These are phyloP conservation scores for Diaporthe humulicola DNA, from an alignment of 2,329 filamentous ascomycete genomes.

Conservation along the genomic window DNA sequence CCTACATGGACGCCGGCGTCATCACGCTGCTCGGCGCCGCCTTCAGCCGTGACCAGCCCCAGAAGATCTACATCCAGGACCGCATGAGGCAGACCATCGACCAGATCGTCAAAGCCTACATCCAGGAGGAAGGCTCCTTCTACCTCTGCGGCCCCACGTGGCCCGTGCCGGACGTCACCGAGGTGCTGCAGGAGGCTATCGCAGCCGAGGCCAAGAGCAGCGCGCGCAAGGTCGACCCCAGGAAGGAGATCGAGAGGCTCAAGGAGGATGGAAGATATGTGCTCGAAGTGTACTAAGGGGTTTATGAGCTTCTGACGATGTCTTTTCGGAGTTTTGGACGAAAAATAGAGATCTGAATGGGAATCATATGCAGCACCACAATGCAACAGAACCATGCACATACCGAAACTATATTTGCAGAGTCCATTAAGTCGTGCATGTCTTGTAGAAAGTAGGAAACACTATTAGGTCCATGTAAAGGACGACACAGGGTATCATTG, in stretches of 20 bases:
- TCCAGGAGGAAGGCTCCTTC: conserved; percentile 89
- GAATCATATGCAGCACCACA: not conserved
- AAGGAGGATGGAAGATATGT: conserved; percentile 97
- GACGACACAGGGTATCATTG: not conserved
- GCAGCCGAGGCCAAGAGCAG: conserved; percentile 76
- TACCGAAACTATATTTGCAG: not conserved
- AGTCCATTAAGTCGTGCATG: not conserved
- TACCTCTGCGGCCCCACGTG: conserved; percentile 98
- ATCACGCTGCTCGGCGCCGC: conserved; percentile 94
- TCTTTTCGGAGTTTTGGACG: not conserved
- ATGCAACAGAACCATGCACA: not conserved
- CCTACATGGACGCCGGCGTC: conserved; percentile 94
- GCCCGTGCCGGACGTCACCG: conserved; percentile 97
- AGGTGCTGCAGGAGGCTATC: conserved; percentile 94
- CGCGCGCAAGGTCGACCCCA: conserved; percentile 85
- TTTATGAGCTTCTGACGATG: not conserved
- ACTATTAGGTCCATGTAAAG: not conserved
- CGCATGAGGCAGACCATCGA: conserved; percentile 90
- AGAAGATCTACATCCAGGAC: conserved; percentile 99
- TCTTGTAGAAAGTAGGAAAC: not conserved
- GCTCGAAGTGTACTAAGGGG: conserved; percentile 88
- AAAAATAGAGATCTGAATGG: conserved; percentile 9
- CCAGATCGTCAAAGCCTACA: conserved; percentile 88
- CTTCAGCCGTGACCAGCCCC: conserved; percentile 95
- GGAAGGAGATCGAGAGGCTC: conserved; percentile 94